Evolutionary conservation across 1,284 basidiomycete species (phyloP), one percentile per base, ranked within the genome.

Genomic region (Puccinia horiana): DNA sequence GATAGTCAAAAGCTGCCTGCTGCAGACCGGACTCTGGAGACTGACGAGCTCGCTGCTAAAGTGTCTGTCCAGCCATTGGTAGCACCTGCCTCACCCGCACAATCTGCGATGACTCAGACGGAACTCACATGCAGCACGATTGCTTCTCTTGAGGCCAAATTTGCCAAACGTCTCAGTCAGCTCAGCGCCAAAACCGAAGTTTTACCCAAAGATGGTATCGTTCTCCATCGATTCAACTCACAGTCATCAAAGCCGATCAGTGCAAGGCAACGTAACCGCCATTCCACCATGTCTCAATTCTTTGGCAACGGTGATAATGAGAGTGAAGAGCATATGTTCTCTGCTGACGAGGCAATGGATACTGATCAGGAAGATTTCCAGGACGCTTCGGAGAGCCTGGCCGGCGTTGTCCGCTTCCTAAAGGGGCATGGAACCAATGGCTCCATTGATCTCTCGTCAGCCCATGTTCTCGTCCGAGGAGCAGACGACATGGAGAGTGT

Each of bases 1-100:
- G 83, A 83, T 56, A 76, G 73, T 42, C 52, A 83, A 14, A 86
- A 88, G 32, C 84, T 87, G 82, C 84, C 83, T 35, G 83, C 85
- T 65, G 40, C 26, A 12, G 23, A 44, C 44, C 37, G 56, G 18
- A 72, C 42, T 11, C 23, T 49, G 18, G 54, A 52, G 56, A 58
- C 54, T 47, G 74, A 52, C 49, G 69, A 72, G 9, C n/a, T 40
- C 40, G 61, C 29, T 26, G 52, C 40, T 65, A 9, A 54, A 52
- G 14, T 61, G 54, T 20, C 49, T 18, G 44, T 44, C 37, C 70
- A 49, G 18, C 58, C 20, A 58, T 63, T 56, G 69, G 61, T 32
- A 47, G 58, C n/a, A 29, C 72, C n/a, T 76, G 14, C n/a, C 23
- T 63, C 76, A 61, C 35, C 49, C 56, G 83, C 52, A 52, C 74